A percentile compares a stretch with the other conserved stretches of the same genome.
Conservation (phyloP, 2,329 filamentous ascomycete genomes). For the Cytospora leucostoma region DNA sequence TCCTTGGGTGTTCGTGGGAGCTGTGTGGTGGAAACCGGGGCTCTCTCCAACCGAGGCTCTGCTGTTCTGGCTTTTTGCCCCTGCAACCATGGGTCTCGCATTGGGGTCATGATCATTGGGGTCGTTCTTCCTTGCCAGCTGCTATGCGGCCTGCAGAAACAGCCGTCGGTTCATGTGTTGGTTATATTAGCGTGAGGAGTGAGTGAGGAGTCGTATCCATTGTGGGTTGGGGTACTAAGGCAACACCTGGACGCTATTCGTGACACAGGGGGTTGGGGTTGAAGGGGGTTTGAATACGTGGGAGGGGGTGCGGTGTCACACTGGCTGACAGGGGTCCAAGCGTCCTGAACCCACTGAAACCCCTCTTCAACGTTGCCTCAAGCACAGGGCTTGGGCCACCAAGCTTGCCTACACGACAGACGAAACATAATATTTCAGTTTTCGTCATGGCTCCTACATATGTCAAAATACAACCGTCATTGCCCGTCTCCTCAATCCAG, state of each 20-base stretch:
- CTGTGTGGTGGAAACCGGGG: slow-evolving; percentile 26
- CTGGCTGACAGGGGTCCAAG: too few species aligned
- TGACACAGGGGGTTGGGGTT: too few species aligned
- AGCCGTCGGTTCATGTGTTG: neutral
- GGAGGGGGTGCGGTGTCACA: too few species aligned
- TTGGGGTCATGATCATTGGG: neutral
- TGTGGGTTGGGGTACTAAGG: too few species aligned
- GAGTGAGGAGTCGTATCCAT: too few species aligned
- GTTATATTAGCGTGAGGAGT: too few species aligned
- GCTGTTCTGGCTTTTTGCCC: slow-evolving; percentile 3
- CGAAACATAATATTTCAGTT: too few species aligned
- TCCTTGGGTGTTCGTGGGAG: slow-evolving; percentile 2
- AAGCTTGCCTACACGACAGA: too few species aligned
- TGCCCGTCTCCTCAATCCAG: slow-evolving; percentile 13
- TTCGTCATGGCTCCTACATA: slow-evolving; percentile 6
- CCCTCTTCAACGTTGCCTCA: neutral
- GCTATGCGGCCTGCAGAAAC: neutral
- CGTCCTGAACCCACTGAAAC: neutral
- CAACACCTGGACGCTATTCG: too few species aligned
- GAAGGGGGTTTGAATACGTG: too few species aligned
- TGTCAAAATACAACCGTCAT: slow-evolving; percentile 10
- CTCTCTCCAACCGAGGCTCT: slow-evolving; percentile 8
- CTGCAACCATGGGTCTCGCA: neutral
- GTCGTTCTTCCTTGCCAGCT: neutral
- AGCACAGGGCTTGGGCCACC: neutral